Evolutionary conservation across 352 stramenopile species (phyloP).

Genomic region (Phytophthora fragariaefolia): DNA sequence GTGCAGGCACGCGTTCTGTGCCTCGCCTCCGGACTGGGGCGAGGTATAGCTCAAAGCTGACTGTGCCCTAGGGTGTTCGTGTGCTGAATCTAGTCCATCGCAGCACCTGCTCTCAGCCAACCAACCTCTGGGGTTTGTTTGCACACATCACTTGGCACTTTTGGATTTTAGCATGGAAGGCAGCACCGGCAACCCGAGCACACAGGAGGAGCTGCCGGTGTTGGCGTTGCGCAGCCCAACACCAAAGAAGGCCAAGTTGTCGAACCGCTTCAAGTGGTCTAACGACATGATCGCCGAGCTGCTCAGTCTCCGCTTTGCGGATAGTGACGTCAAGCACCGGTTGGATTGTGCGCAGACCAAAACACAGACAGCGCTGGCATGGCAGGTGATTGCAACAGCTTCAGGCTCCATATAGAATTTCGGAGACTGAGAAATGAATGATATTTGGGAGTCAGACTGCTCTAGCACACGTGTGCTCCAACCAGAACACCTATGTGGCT

Average conservation of each 20-base stretch:
- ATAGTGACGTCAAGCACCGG: slow-evolving; percentile 12
- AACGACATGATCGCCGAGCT: slow-evolving; percentile 15
- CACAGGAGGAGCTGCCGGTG: not conserved
- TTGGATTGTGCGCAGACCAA: slow-evolving; percentile 12
- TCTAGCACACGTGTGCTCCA: slow-evolving; percentile 1
- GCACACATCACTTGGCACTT: not conserved
- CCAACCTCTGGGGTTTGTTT: not conserved
- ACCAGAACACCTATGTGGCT: not conserved
- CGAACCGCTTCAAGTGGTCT: slow-evolving; percentile 6
- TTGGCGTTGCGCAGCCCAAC: not conserved
- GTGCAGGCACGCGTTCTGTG: too few relatives aligned
- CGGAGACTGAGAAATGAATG: not conserved
- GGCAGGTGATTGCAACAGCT: slow-evolving; percentile 2
- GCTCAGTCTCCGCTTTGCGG: slow-evolving; percentile 7
- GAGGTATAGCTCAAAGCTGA: too few relatives aligned
- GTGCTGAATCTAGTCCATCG: not conserved
- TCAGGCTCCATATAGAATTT: not conserved
- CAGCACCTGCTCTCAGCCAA: not conserved
- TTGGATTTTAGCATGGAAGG: not conserved
- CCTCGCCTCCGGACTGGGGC: too few relatives aligned
- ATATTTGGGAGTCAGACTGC: not conserved
- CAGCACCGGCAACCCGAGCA: not conserved
- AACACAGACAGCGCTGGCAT: slow-evolving; percentile 5
- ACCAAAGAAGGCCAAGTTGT: not conserved
- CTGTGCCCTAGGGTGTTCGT: not conserved